Evolutionary conservation across 768 basidiomycete genomes (phyloP), one percentile per base, ranked within the genome.

Genomic region (Macrocybe gigantea): DNA sequence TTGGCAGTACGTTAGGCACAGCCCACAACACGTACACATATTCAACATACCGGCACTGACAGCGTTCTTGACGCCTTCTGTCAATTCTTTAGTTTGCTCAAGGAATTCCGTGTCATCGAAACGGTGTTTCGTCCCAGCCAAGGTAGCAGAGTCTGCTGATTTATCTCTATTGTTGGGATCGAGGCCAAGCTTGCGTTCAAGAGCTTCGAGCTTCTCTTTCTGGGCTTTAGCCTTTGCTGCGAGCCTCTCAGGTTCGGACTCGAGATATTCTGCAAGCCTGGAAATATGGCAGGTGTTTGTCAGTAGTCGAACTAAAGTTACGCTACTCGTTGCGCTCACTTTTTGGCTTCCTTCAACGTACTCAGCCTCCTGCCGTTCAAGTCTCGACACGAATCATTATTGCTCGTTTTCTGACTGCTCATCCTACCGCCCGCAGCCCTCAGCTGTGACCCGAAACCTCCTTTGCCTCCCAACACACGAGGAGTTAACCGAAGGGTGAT

Each of bases 341-440:
- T 87, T 65, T 96, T 91, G 1, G 95, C 96, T 57, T 97, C 93
- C 66, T 97, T 96, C 60, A 99, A 82, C 0, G 95, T 96, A 58
- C 89, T 91, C 29, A 99, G 71, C 52, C 93, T 73, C 43, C 95
- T 71, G 1, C 95, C 95, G 49, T 78, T 93, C 34, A 99, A 74
- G 61, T 98, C 96, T 41, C 96, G 72, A 63, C 93, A 96, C 6
- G 89, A 90, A 62, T 98, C 94, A 53, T 93, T 93, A 64, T 93
- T 94, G 65, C 76, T 93, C 15, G 92, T 93, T 73, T 93, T 93
- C 71, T 93, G 91, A 56, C 85, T 88, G 60, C 88, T 91, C 96
- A 99, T 99, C 32, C 95, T 80, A 9, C 96, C 95, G 54, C 96
- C 96, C 10, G 95, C 95, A 0, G 96, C 95, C 64, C 96, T 80